Conservation (phyloP, 345 rosid species). For the Luvunga scandens region DNA sequence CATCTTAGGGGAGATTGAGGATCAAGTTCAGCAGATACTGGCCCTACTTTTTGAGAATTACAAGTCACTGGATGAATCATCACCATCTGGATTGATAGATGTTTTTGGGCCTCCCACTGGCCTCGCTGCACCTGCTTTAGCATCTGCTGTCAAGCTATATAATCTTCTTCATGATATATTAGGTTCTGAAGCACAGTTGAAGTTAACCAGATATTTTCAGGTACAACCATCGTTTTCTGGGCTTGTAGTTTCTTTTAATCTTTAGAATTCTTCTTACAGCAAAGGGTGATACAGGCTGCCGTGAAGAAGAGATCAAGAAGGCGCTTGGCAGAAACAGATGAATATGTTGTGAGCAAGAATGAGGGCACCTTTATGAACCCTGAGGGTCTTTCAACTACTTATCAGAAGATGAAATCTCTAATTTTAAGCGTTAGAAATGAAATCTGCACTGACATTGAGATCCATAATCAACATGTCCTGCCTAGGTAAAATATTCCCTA, state of each 20-base stretch:
- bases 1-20: conserved; percentile 79
- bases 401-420: conserved; percentile 78
- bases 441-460: conserved; percentile 77
- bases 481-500: conserved; percentile 54
- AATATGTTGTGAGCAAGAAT: conserved; percentile 50
- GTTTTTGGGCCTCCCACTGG: conserved; percentile 76
- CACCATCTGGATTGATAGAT: conserved; percentile 67
- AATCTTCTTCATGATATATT: conserved; percentile 82
- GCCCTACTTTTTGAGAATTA: conserved; percentile 77
- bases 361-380: conserved; percentile 51
- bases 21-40: conserved; percentile 78
- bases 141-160: conserved; percentile 85
- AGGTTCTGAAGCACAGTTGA: conserved; percentile 81
- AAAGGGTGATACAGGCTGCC: conserved; percentile 54
- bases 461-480: conserved; percentile 69
- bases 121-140: conserved; percentile 70
- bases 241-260: conserved; percentile 1
- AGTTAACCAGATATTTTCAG: conserved; percentile 83
- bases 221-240: conserved; percentile 29
- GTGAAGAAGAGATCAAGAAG: conserved; percentile 81
- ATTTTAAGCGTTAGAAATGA: conserved; percentile 69
- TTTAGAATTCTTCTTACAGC: conserved; percentile 6
- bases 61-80: conserved; percentile 78
- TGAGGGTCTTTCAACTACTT: conserved; percentile 48
- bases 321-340: conserved; percentile 77